Evolutionary conservation across 768 basidiomycete species (phyloP), one percentile per base, ranked within the genome.

Genomic region (Pilatotrama ljubarskyi): DNA sequence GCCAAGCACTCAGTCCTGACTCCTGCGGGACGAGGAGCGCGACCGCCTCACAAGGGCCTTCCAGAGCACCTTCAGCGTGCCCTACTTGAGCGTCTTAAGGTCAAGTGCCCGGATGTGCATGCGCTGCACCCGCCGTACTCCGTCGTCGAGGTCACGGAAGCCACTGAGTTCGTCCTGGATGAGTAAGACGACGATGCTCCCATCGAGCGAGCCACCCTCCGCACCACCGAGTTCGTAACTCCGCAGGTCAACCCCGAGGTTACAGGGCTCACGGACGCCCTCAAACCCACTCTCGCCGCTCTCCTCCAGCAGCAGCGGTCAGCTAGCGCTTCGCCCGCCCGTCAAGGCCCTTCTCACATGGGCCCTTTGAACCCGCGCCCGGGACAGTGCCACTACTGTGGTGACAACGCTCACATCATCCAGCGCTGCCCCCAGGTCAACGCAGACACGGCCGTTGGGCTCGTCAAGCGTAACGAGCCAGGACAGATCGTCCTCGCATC

Each of bases 121-220:
- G 61, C 62, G 15, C 71, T 68, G 2, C 69, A 70, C n/a, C 63
- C 70, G 13, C 68, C 69, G 1, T 73, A 71, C 51, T 22, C 36
- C 6, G 32, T 73, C 15, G 37, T 15, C 0, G 59, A 70, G 5
- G 59, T 71, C 15, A 56, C 66, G 11, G 66, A 62, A n/a, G 69
- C 67, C 0, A 63, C 68, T 0, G 49, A 61, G 3, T 69, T 70
- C 50, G 64, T 65, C 8, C 36, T 70, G 15, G 42, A 55, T n/a
- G 20, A 57, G 4, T 15, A 32, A 22, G 49, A 53, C 37, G 44
- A 41, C 2, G 47, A 42, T 41, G 37, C 8, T 1, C 40, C 14
- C 20, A 20, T n/a, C 7, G 32, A 10, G 4, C 36, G 37, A 2
- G 15, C 26, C 1, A 15, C 42, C 9, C 5, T 32, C 5, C 29